These are phyloP conservation scores for Rhinocladiella similis DNA, from an alignment of 2,329 filamentous ascomycete species.

Conservation along the genomic window DNA sequence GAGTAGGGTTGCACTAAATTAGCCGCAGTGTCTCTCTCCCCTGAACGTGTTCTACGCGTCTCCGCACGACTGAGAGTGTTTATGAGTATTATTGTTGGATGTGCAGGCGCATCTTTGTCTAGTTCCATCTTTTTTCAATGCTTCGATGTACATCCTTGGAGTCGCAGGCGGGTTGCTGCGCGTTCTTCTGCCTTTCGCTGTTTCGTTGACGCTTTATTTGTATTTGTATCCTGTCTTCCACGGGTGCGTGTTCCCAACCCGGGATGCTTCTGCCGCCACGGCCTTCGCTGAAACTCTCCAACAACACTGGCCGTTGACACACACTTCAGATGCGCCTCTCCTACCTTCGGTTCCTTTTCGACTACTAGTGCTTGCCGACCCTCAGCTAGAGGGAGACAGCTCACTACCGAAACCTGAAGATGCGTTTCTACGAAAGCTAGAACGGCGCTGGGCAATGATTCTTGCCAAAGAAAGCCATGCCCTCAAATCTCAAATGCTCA, in stretches of 20 bases:
- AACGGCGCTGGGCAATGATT: constrained; percentile 36
- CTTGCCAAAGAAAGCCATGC: not conserved
- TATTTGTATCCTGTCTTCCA: constrained; percentile 84
- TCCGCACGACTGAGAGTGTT: not conserved
- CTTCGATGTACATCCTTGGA: constrained; percentile 21
- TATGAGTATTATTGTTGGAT: not conserved
- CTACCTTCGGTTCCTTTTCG: constrained; percentile 68
- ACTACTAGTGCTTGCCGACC: constrained; percentile 84
- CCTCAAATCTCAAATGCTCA: not conserved
- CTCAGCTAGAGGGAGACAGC: constrained; percentile 89
- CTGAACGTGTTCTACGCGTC: not conserved
- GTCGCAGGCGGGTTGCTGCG: constrained; percentile 38
- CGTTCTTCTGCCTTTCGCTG: constrained; percentile 63
- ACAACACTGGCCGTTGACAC: constrained; percentile 34
- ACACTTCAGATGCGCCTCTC: not conserved
- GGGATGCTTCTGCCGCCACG: constrained; percentile 35
- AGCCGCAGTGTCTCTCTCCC: too few species aligned
- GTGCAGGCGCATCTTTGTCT: constrained; percentile 19
- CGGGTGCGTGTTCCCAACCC: constrained; percentile 74
- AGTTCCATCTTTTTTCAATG: constrained; percentile 1
- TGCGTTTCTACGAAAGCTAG: constrained; percentile 44
- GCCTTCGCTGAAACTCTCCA: constrained; percentile 38
- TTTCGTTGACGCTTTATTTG: constrained; percentile 72
- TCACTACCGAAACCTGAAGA: constrained; percentile 64
- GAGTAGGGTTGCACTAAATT: too few species aligned